Conservation (phyloP, 148 eudicot species). For the Mesembryanthemum crystallinum region DNA sequence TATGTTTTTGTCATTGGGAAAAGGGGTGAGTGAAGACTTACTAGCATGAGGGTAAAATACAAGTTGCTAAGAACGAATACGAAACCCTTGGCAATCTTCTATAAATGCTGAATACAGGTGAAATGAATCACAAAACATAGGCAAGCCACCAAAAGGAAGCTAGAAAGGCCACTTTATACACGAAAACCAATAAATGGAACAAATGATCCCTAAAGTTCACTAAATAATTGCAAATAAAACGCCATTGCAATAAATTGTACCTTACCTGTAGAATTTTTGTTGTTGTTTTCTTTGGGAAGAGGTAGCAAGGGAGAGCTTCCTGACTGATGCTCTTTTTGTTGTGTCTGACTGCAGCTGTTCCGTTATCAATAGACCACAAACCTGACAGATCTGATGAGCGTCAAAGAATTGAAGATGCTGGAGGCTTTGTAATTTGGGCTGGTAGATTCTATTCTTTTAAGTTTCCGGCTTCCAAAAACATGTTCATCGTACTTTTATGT, state of each 20-base stretch:
- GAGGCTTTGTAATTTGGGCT: constrained; percentile 78
- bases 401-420: constrained; percentile 74
- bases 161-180: background rate
- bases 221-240: background rate
- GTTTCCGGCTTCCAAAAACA: background rate
- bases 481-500: background rate
- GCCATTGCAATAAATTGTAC: background rate
- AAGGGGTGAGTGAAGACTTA: background rate
- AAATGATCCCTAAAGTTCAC: no score
- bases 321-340: constrained; percentile 1
- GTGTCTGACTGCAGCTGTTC: constrained; percentile 48
- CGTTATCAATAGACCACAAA: constrained; percentile 73
- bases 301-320: background rate
- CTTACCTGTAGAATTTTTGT: background rate
- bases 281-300: background rate
- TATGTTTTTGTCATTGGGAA: background rate
- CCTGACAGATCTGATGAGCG: constrained; percentile 81
- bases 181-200: background rate
- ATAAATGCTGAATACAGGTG: background rate
- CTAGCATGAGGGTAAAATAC: background rate
- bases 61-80: background rate
- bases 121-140: background rate
- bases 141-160: background rate
- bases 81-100: background rate
- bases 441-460: constrained; percentile 30